A percentile compares a stretch with the other conserved stretches of the same genome.
phyloP scores from a whole-genome alignment of 2,329 filamentous ascomycete species.

The Sporothrix brasiliensis region DNA sequence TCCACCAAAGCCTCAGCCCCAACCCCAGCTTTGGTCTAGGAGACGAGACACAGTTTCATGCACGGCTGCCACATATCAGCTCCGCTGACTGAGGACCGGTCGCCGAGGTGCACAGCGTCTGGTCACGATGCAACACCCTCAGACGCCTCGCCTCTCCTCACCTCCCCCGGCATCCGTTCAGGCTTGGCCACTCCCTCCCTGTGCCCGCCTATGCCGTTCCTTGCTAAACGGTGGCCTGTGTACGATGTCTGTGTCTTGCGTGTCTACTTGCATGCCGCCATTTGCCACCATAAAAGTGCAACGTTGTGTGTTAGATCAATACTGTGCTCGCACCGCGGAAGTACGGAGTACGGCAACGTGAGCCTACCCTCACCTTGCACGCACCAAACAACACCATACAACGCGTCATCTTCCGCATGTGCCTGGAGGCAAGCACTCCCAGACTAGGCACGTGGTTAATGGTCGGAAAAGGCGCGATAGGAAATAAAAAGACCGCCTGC shows the following conservation, averaged over 20 bases:
- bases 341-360: neutral
- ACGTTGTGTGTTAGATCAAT: neutral
- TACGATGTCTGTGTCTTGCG: neutral
- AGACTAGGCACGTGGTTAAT: neutral
- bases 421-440: neutral
- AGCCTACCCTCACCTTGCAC: neutral
- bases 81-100: constrained; percentile 8
- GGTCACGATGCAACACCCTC: neutral
- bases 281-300: constrained; percentile 7
- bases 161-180: neutral
- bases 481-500: neutral
- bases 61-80: neutral
- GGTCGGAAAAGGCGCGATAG: neutral
- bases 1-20: too few relatives aligned
- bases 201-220: neutral
- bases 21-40: neutral
- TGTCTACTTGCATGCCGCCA: neutral
- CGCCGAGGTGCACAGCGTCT: neutral
- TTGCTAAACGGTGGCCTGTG: neutral
- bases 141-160: neutral
- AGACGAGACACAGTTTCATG: neutral
- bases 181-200: neutral
- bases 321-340: neutral
- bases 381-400: neutral
- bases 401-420: neutral